Evolutionary conservation across 495 filamentous ascomycete genomes (phyloP), one percentile per base, ranked within the genome.

Genomic region (Hyaloscypha hepaticicola): DNA sequence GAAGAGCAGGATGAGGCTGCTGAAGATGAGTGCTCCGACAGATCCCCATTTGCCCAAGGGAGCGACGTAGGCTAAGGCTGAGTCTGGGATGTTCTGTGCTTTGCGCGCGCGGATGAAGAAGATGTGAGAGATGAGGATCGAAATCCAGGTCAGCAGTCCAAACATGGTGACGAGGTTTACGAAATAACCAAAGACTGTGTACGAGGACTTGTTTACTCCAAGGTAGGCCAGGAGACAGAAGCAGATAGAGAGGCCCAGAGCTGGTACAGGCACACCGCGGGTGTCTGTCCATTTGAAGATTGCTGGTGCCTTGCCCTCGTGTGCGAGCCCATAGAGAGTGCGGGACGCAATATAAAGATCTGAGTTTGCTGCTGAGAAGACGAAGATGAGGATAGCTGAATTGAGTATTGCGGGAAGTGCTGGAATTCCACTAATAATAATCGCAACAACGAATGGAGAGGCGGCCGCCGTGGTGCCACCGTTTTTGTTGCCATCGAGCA

Each of bases 341-440:
- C 92, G 87, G 33, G 87, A 90, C 7, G 90, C 92, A 53, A 94
- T 93, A 80, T 95, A 96, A 57, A 93, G 79, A 81, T 90, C 92
- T 1, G 89, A 88, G 68, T 96, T 96, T 55, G 85, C 90, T 0
- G 87, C 83, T 5, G 87, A 90, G 70, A 83, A 83, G 12, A 85
- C 87, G 3, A 86, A 84, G 50, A 83, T 86, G 48, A 92, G 74
- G 57, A 92, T 33, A 85, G 88, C 70, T 85, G 82, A 90, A 73
- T 89, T 92, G 58, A 88, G 85, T 26, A 90, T 77, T 3, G 76
- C 81, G 11, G 84, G 80, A 9, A 93, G 78, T 16, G 77, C 80
- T 0, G 77, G 77, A 58, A 92, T 87, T 45, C 87, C 87, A 1
- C 87, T 87, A 5, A 82, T 74, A 7, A 77, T 72, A 21, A 89